A percentile compares a stretch with the other conserved stretches of the same genome.
Evolutionary conservation across 2,329 filamentous ascomycete genomes (phyloP).

Genomic region (Tolypocladium amazonense): DNA sequence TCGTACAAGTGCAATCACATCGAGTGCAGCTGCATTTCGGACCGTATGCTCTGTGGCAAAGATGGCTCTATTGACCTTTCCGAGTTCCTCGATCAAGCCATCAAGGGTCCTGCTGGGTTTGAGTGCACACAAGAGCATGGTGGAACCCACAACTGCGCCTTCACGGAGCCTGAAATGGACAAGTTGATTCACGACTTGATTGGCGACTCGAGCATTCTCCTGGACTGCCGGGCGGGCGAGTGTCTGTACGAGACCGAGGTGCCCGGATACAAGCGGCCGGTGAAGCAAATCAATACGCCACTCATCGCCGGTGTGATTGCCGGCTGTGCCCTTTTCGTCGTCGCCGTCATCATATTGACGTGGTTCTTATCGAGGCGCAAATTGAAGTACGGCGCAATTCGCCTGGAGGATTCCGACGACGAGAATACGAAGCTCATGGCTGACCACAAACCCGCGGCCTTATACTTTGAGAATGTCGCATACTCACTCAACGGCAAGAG

Average conservation of each 20-base stretch:
- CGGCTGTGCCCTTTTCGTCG: constrained; percentile 73
- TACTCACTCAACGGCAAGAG: constrained; percentile 82
- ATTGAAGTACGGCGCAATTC: constrained; percentile 60
- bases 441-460: constrained; percentile 80
- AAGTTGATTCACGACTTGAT: constrained; percentile 80
- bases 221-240: constrained; percentile 78
- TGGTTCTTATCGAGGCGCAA: constrained; percentile 82
- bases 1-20: constrained; percentile 78
- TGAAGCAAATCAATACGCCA: constrained; percentile 94
- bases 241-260: constrained; percentile 90
- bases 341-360: constrained; percentile 69
- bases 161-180: constrained; percentile 89
- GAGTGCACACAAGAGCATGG: constrained; percentile 59
- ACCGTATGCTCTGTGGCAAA: constrained; percentile 88
- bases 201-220: constrained; percentile 78
- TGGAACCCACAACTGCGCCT: constrained; percentile 57
- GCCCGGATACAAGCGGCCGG: constrained; percentile 76
- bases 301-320: constrained; percentile 92
- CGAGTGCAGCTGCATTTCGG: constrained; percentile 77
- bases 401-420: constrained; percentile 82
- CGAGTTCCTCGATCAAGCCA: constrained; percentile 74
- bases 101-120: constrained; percentile 82
- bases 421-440: constrained; percentile 77
- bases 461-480: constrained; percentile 80
- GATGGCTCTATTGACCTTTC: constrained; percentile 84